Evolutionary conservation across 2,329 filamentous ascomycete genomes (phyloP).

Genomic region (Emericellopsis cladophorae): DNA sequence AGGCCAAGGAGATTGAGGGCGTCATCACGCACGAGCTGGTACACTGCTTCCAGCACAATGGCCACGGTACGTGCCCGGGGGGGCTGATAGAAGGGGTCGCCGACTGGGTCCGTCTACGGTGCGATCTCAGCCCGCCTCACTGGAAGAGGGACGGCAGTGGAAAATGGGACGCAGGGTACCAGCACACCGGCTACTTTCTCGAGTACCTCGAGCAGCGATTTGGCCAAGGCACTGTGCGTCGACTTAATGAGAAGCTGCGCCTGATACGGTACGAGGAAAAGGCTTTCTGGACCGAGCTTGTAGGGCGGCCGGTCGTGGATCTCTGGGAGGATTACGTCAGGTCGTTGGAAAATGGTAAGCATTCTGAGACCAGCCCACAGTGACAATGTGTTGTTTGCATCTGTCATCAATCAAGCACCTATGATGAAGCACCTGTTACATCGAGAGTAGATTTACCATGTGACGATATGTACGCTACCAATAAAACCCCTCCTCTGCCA

Average conservation of each 20-base stretch:
- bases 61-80: constrained; percentile 45
- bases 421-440: too few species aligned
- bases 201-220: constrained; percentile 67
- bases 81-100: constrained; percentile 86
- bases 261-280: constrained; percentile 50
- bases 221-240: constrained; percentile 44
- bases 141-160: constrained; percentile 51
- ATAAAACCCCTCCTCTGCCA: not conserved
- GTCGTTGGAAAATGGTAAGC: constrained; percentile 7
- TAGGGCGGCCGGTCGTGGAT: constrained; percentile 51
- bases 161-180: constrained; percentile 82
- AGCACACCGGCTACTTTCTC: constrained; percentile 83
- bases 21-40: constrained; percentile 89
- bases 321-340: constrained; percentile 64
- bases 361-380: too few species aligned
- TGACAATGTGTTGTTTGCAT: too few species aligned
- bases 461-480: too few species aligned
- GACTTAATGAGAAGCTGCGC: constrained; percentile 56
- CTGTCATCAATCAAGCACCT: too few species aligned
- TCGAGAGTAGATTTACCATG: too few species aligned
- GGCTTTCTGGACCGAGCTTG: constrained; percentile 54
- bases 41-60: constrained; percentile 84
- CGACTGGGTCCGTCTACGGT: constrained; percentile 77
- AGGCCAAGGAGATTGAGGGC: constrained; percentile 56
- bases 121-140: constrained; percentile 64